Evolutionary conservation across 2,329 filamentous ascomycete species (phyloP), one percentile per base, ranked within the genome.

Genomic region (Waltergamsia citrina): DNA sequence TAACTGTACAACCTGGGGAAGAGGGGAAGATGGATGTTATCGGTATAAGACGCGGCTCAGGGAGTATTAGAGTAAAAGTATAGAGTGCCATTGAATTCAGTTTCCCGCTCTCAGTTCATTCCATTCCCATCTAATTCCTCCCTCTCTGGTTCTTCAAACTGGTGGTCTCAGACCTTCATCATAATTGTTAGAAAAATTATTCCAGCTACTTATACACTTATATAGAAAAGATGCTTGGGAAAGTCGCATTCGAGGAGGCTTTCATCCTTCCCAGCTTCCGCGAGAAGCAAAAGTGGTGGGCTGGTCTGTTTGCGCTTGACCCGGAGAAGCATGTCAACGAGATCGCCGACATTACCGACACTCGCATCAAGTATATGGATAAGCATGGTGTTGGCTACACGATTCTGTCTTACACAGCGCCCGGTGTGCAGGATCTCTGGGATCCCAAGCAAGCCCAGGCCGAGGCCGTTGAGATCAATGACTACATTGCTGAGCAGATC

Each of bases 271-370:
- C 76, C 29, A 65, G 72, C 22, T 63, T 77, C 40, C 60, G 67
- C 29, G 70, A 78, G 41, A 69, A 69, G 51, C 74, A 70, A 5
- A 57, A 60, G 43, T 77, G 73, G 71, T 78, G 73, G 73, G 76
- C 74, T 2, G 54, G 59, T 5, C 52, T 79, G 16, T 80, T 78
- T 47, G 65, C 71, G 11, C 59, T 67, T n/a, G 66, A 78, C 41
- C 60, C 69, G 3, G 70, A 74, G 9, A 71, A 69, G 50, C 74
- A 79, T 40, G 62, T 65, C 35, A 57, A 52, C 18, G 71, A 80
- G 51, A 80, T 65, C 43, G 53, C 56, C 29, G 60, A 63, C 34
- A 45, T 64, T 22, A 56, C 53, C 32, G 51, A 55, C 14, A 50
- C 53, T 6, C 61, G 65, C 34, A 49, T 69, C 39, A 46, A 61